phyloP scores from a whole-genome alignment of 352 stramenopile species.

The Thalassiosira mediterranea region DNA sequence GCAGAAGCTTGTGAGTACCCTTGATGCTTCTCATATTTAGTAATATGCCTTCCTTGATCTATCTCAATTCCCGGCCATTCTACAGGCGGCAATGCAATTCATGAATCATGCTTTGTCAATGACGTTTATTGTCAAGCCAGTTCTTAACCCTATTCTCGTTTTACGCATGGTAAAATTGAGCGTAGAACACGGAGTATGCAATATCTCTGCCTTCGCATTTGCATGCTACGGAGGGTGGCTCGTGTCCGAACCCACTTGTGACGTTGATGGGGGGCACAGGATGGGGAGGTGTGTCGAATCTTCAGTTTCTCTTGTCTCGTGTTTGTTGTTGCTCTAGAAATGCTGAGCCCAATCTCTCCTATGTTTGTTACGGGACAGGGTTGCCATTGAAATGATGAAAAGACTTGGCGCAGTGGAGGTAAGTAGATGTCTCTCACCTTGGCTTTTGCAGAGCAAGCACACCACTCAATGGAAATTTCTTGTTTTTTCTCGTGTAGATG shows the following conservation, averaged over 20 bases:
- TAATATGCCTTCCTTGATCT: background rate
- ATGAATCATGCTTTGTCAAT: constrained; percentile 35
- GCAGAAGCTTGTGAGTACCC: constrained; percentile 16
- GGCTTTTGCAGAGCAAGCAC: too few species aligned
- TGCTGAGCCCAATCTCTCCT: too few species aligned
- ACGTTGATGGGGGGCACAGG: constrained; percentile 46
- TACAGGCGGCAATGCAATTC: constrained; percentile 49
- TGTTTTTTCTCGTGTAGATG: too few species aligned
- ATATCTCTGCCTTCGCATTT: constrained; percentile 50
- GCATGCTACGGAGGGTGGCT: constrained; percentile 39
- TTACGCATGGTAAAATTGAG: constrained; percentile 53
- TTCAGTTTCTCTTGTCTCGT: too few species aligned
- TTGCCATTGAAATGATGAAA: constrained; percentile 44
- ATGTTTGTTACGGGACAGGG: too few species aligned
- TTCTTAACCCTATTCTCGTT: constrained; percentile 44
- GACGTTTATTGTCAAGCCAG: constrained; percentile 29
- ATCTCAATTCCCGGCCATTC: too few species aligned
- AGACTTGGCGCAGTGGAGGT: constrained; percentile 26
- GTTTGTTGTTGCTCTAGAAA: too few species aligned
- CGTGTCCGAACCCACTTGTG: constrained; percentile 11
- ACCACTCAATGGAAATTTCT: too few species aligned
- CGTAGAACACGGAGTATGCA: constrained; percentile 46
- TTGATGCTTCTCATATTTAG: too few species aligned
- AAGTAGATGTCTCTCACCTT: too few species aligned
- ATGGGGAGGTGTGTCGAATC: too few species aligned